phyloP scores from a whole-genome alignment of 495 filamentous ascomycete genomes.

The Hypomontagnella submonticulosa region DNA sequence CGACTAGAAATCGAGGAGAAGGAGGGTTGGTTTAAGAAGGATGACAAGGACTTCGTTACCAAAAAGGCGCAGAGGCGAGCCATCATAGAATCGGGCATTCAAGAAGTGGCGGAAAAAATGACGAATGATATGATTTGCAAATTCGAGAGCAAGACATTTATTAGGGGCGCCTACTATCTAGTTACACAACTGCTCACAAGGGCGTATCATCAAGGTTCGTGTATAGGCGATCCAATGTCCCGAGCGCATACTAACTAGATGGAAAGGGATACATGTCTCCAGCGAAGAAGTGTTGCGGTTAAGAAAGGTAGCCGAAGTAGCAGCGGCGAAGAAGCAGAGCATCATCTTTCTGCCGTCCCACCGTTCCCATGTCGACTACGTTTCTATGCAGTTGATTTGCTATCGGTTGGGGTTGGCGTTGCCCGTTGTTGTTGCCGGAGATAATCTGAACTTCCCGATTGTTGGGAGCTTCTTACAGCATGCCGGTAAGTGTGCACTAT shows the following conservation, averaged over 20 bases:
- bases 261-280: conserved; percentile 81
- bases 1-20: conserved; percentile 78
- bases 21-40: conserved; percentile 72
- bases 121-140: conserved; percentile 98
- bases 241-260: conserved; percentile 11
- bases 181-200: conserved; percentile 87
- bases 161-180: conserved; percentile 90
- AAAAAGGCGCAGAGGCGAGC: conserved; percentile 71
- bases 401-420: conserved; percentile 89
- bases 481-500: conserved; percentile 67
- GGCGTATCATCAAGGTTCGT: conserved; percentile 87
- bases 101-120: conserved; percentile 83
- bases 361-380: conserved; percentile 94
- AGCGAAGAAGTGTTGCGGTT: conserved; percentile 90
- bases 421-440: conserved; percentile 93
- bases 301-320: conserved; percentile 81
- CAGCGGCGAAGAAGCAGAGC: conserved; percentile 87
- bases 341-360: conserved; percentile 97
- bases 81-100: conserved; percentile 63
- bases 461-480: conserved; percentile 92
- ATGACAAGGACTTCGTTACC: conserved; percentile 63
- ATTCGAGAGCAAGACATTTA: conserved; percentile 94
- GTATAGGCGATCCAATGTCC: neutral
- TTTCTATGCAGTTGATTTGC: conserved; percentile 91
- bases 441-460: conserved; percentile 94